Evolutionary conservation across 129 eudicot genomes (phyloP).

Genomic region (Artemisia tridentata): DNA sequence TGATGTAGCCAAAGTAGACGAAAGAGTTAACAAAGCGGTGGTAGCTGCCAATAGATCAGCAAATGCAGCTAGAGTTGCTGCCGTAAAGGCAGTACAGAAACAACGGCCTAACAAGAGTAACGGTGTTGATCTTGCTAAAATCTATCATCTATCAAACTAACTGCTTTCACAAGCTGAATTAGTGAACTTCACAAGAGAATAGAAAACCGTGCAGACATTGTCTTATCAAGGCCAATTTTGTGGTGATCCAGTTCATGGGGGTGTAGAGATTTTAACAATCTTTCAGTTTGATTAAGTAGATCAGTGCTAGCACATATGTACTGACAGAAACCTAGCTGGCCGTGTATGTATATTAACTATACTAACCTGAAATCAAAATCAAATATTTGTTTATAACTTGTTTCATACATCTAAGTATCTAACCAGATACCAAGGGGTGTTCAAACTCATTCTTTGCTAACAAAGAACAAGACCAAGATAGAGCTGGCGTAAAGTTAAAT

Average conservation of each 20-base stretch:
- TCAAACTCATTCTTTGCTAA: no score
- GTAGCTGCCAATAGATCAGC: conserved; percentile 90
- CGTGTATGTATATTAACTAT: conserved; percentile 38
- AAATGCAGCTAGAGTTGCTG: conserved; percentile 94
- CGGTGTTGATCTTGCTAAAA: conserved; percentile 43
- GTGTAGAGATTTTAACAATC: conserved; percentile 2
- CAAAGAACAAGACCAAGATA: no score
- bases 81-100: conserved; percentile 86
- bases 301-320: conserved; percentile 42
- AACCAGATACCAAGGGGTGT: no score
- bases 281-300: conserved; percentile 44
- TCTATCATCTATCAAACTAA: conserved; percentile 23
- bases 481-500: no score
- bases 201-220: background rate
- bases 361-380: conserved; percentile 18
- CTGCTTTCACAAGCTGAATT: conserved; percentile 9
- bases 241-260: background rate
- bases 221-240: background rate
- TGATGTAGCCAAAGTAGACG: conserved; percentile 83
- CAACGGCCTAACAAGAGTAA: conserved; percentile 51
- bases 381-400: background rate
- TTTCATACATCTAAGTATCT: background rate
- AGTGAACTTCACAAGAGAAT: background rate
- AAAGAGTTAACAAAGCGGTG: conserved; percentile 81
- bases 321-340: conserved; percentile 36